A percentile compares a stretch with the other conserved stretches of the same genome.
These are phyloP conservation scores for Myxozyma neglecta DNA, from an alignment of 805 yeast genomes.

Conservation along the genomic window DNA sequence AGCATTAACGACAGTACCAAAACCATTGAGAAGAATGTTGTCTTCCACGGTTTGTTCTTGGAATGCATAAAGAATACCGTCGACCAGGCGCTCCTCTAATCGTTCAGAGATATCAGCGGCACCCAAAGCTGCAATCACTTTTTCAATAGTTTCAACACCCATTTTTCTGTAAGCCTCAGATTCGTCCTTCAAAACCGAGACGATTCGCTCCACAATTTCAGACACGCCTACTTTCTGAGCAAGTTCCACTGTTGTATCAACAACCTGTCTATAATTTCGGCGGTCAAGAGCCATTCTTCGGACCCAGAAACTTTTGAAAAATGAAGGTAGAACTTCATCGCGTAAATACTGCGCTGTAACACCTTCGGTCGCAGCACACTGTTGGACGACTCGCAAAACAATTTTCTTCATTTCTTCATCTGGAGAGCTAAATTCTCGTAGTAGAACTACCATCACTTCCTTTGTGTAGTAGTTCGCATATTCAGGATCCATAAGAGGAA, in stretches of 20 bases:
- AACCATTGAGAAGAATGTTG: conserved; percentile 55
- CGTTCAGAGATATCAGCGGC: conserved; percentile 62
- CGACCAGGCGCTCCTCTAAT: conserved; percentile 66
- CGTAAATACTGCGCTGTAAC: conserved; percentile 51
- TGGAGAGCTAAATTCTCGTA: conserved; percentile 73
- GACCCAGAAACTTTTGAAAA: conserved; percentile 76
- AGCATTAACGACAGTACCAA: conserved; percentile 62
- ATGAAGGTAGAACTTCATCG: conserved; percentile 57
- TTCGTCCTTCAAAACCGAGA: conserved; percentile 70
- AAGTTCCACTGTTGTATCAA: conserved; percentile 67
- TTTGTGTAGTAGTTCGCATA: conserved; percentile 74
- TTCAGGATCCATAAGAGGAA: conserved; percentile 85
- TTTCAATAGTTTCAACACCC: conserved; percentile 71
- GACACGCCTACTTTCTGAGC: conserved; percentile 68
- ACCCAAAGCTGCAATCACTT: conserved; percentile 53
- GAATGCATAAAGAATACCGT: conserved; percentile 75
- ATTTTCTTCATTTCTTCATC: conserved; percentile 85
- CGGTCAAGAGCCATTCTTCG: conserved; percentile 64
- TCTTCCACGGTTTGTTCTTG: conserved; percentile 73
- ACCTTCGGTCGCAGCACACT: conserved; percentile 62
- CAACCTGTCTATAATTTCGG: conserved; percentile 58
- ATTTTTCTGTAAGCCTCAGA: conserved; percentile 76
- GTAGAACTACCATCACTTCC: conserved; percentile 65
- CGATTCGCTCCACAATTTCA: conserved; percentile 56
- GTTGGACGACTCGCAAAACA: conserved; percentile 65